These are phyloP conservation scores for Thelephora ganbajun DNA, from an alignment of 768 basidiomycete genomes.

Conservation along the genomic window DNA sequence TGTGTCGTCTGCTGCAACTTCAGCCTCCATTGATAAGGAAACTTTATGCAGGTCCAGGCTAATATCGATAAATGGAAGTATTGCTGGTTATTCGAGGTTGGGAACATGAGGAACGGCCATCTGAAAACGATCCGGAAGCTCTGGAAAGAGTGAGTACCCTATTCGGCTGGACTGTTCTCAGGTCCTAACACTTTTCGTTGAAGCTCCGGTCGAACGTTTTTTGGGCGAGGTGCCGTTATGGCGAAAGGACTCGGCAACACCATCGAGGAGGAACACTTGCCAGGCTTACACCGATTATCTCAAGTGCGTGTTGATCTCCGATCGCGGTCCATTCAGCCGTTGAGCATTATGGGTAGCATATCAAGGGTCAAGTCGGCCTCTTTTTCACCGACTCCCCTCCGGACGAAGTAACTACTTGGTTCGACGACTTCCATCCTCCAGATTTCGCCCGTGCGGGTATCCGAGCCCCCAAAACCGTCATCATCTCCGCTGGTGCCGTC, in stretches of 20 bases:
- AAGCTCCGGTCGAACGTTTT: slow-evolving; percentile 83
- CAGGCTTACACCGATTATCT: slow-evolving; percentile 69
- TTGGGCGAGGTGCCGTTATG: slow-evolving; percentile 82
- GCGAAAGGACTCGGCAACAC: slow-evolving; percentile 88
- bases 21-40: background rate
- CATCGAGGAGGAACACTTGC: slow-evolving; percentile 71
- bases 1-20: background rate
- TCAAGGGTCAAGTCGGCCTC: slow-evolving; percentile 90
- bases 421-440: slow-evolving; percentile 74
- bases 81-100: slow-evolving; percentile 92
- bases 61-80: slow-evolving; percentile 85
- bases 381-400: slow-evolving; percentile 85
- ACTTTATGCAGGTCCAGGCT: slow-evolving; percentile 51
- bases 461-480: slow-evolving; percentile 56
- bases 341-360: slow-evolving; percentile 37
- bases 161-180: background rate
- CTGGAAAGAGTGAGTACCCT: slow-evolving; percentile 73
- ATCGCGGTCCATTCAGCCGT: background rate
- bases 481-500: slow-evolving; percentile 73
- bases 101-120: slow-evolving; percentile 89
- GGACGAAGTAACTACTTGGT: slow-evolving; percentile 91
- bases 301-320: slow-evolving; percentile 32
- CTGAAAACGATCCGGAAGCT: slow-evolving; percentile 85
- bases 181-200: slow-evolving; percentile 4
- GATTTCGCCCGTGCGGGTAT: slow-evolving; percentile 91